Percentiles rank a stretch among this genome's conserved stretches.
These are phyloP conservation scores for Sporisorium graminicola DNA, from an alignment of 1,284 basidiomycete species.

Conservation along the genomic window DNA sequence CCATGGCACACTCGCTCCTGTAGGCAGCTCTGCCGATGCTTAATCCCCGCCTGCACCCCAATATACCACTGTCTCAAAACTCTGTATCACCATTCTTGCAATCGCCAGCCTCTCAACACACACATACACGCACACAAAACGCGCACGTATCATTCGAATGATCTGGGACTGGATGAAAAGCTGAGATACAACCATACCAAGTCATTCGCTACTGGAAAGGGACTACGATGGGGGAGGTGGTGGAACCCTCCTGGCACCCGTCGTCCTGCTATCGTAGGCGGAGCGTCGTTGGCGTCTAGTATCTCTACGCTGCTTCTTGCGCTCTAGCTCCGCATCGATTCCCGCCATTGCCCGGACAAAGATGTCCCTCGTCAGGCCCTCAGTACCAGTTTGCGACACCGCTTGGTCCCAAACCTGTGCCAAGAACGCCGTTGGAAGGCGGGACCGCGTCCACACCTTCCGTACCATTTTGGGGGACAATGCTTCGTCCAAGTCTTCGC, in stretches of 20 bases:
- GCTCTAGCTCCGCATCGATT: conserved; percentile 40
- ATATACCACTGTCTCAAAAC: conserved; percentile 4
- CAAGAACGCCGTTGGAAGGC: conserved; percentile 14
- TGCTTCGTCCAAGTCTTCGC: neutral
- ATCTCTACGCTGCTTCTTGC: neutral
- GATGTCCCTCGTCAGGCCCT: conserved; percentile 4
- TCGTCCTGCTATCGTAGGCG: neutral
- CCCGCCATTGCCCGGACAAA: conserved; percentile 31
- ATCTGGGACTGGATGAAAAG: neutral
- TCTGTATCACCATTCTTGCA: neutral
- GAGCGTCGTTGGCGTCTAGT: neutral
- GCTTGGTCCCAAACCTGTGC: conserved; percentile 32
- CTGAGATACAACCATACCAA: neutral
- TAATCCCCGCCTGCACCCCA: neutral
- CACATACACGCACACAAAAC: neutral
- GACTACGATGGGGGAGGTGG: conserved; percentile 13
- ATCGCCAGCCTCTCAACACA: neutral
- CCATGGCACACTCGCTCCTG: conserved; percentile 37
- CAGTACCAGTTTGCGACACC: neutral
- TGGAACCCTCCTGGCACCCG: conserved; percentile 11
- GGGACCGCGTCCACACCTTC: conserved; percentile 28
- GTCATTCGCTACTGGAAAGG: too few relatives aligned
- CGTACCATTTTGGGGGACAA: conserved; percentile 17
- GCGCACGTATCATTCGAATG: neutral
- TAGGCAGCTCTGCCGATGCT: conserved; percentile 5